A percentile compares a stretch with the other conserved stretches of the same genome.
Evolutionary conservation across 257 asterid species (phyloP).

Genomic region (Primulina eburnea): DNA sequence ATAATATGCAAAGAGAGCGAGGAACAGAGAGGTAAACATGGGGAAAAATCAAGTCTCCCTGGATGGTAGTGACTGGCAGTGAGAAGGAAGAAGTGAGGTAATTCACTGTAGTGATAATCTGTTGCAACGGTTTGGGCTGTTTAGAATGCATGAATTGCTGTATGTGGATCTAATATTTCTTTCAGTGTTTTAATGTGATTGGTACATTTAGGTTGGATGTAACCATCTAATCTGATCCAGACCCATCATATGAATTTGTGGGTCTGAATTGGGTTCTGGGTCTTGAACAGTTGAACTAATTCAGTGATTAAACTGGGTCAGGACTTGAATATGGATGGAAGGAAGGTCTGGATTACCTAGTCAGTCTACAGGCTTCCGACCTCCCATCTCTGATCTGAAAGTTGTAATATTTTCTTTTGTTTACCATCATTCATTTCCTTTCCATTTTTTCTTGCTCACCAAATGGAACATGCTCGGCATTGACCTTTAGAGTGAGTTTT

Average conservation of each 20-base stretch:
- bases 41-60: not conserved
- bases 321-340: not conserved
- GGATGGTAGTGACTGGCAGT: not conserved
- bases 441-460: not conserved
- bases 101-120: no score
- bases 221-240: not conserved
- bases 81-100: no score
- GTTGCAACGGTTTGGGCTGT: not conserved
- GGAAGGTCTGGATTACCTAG: constrained; percentile 1
- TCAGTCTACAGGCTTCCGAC: not conserved
- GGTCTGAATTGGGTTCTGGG: not conserved
- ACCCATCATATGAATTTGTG: not conserved
- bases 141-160: not conserved
- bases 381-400: not conserved
- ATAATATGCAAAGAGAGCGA: not conserved
- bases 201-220: not conserved
- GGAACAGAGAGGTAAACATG: not conserved
- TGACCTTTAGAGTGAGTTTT: constrained; percentile 2
- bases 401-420: not conserved
- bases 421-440: not conserved
- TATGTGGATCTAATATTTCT: not conserved
- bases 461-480: not conserved
- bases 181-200: no score
- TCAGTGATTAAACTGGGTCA: not conserved
- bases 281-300: not conserved